Base-by-base conservation (phyloP, 345 rosid species). In the Salix exigua region DNA sequence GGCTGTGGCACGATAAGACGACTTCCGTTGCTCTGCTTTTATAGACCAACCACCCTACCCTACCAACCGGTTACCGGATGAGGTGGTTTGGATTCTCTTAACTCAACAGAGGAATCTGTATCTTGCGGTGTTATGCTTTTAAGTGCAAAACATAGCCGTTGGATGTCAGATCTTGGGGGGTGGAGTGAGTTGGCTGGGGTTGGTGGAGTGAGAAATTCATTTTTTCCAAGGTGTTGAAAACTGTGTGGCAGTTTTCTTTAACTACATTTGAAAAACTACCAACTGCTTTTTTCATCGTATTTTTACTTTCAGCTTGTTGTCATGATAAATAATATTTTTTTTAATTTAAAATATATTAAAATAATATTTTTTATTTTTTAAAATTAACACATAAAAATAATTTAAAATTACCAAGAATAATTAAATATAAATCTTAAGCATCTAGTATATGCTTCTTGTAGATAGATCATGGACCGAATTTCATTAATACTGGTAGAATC, bases 141-240 rank as follows among this genome's bases (percentile, higher is more conserved):
- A 28, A 13, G 42, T 23, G 48, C 65, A 60, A 73, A 68, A 62
- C 19, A 19, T 19, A 61, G 77, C 82, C 82, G 82, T 73, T 68
- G 63, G 82, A 78, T 79, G 65, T 60, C 42, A 62, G 53, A 23
- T 6, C 19, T 50, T 46, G 23, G 66, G 69, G 68, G 31, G 12
- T 51, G 62, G 33, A 31, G 33, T 4, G 33, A 31, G 33, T 4
- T 31, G 33, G 33, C 5, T 31, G 33, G 33, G 77, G 74, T 79
- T 73, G 74, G 70, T 78, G 70, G 16, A 13, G 63, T 7, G 16
- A 55, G 40, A 46, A 12, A 8, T 53, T 18, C 7, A 38, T 38
- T 38, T 38, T 38, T 38, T n/a, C n/a, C 42, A 38, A 4, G 19
- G 55, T 18, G 63, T 42, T 73, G 35, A 37, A 28, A 40, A 62